Conservation (phyloP, 1,139 yeast genomes). For the Taphrina wiesneri region DNA sequence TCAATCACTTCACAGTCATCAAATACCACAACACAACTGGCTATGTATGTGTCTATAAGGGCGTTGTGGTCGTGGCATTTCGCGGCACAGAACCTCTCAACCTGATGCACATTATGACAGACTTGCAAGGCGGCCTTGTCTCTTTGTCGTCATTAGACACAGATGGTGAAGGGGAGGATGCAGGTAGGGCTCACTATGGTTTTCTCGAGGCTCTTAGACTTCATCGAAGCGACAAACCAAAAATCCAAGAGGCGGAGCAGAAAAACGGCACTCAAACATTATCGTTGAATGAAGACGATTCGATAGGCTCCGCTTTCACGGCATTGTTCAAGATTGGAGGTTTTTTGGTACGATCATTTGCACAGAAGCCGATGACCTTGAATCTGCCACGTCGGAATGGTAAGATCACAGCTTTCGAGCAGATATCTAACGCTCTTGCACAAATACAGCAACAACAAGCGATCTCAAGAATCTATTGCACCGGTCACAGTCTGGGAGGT, state of each 20-base stretch:
- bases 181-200: constrained; percentile 32
- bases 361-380: constrained; percentile 20
- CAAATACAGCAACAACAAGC: not conserved
- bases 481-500: constrained; percentile 31
- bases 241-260: not conserved
- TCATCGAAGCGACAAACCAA: constrained; percentile 14
- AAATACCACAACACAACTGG: constrained; percentile 29
- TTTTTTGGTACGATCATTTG: constrained; percentile 5
- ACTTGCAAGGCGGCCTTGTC: constrained; percentile 27
- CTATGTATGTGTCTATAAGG: constrained; percentile 10
- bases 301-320: constrained; percentile 14
- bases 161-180: not conserved
- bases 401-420: constrained; percentile 31
- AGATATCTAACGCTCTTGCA: constrained; percentile 1
- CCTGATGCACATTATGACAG: constrained; percentile 32
- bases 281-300: constrained; percentile 9
- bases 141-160: constrained; percentile 13
- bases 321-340: constrained; percentile 22
- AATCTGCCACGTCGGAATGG: constrained; percentile 22
- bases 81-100: constrained; percentile 33
- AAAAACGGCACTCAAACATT: not conserved
- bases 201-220: constrained; percentile 30
- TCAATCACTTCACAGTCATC: not conserved
- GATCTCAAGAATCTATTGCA: constrained; percentile 5
- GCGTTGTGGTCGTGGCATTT: constrained; percentile 20